Evolutionary conservation across 2,329 filamentous ascomycete species (phyloP).

Genomic region (Leptosphaerulina australis): DNA sequence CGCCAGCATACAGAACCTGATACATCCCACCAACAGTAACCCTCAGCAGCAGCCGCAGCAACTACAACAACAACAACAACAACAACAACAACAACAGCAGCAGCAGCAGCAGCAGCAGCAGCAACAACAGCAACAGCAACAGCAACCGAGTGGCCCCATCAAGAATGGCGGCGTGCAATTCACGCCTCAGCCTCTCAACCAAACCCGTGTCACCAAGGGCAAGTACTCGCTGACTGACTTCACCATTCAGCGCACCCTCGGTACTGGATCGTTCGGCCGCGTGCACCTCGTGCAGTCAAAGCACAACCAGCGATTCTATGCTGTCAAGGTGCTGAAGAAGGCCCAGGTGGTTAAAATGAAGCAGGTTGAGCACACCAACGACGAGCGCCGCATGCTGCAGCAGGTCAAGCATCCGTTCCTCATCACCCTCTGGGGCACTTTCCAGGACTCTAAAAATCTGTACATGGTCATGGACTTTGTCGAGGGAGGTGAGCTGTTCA

Average conservation of each 20-base stretch:
- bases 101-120: constrained; percentile 72
- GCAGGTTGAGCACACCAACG: constrained; percentile 99
- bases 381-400: constrained; percentile 93
- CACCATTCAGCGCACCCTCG: constrained; percentile 84
- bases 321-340: constrained; percentile 98
- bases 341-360: constrained; percentile 99
- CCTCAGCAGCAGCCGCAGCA: constrained; percentile 35
- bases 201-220: constrained; percentile 79
- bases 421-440: constrained; percentile 97
- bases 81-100: constrained; percentile 50
- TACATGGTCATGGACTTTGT: constrained; percentile 99
- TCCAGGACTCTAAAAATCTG: constrained; percentile 91
- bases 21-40: constrained; percentile 63
- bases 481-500: constrained; percentile 96
- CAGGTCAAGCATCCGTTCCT: constrained; percentile 98
- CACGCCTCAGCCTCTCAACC: constrained; percentile 45
- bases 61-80: constrained; percentile 67
- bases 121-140: constrained; percentile 48
- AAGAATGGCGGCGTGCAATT: constrained; percentile 50
- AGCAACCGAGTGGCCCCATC: constrained; percentile 39
- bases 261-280: constrained; percentile 94
- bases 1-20: constrained; percentile 82
- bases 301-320: constrained; percentile 98
- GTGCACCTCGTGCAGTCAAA: constrained; percentile 97
- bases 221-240: constrained; percentile 97